phyloP scores from a whole-genome alignment of 2,329 filamentous ascomycete species.

The Mollisia scopiformis region DNA sequence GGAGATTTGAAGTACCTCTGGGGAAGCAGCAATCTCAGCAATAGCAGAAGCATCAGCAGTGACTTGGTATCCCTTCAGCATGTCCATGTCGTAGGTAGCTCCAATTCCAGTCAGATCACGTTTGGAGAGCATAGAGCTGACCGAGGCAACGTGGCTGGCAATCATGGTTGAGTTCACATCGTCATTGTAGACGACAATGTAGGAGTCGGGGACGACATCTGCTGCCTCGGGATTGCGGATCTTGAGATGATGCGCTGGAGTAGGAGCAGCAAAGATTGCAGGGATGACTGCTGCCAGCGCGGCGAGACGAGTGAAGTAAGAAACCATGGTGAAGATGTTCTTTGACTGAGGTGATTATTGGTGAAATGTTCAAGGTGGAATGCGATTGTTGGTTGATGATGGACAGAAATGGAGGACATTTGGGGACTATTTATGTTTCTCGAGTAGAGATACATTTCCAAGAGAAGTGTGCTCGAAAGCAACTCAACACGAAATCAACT shows the following conservation, averaged over 20 bases:
- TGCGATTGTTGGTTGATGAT: conserved; percentile 5
- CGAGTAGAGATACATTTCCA: not conserved
- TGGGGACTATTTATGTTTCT: not conserved
- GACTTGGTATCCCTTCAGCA: conserved; percentile 34
- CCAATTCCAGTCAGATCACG: conserved; percentile 50
- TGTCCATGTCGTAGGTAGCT: conserved; percentile 29
- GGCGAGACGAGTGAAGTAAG: conserved; percentile 31
- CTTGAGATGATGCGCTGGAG: conserved; percentile 27
- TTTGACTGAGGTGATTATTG: not conserved
- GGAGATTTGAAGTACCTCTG: conserved; percentile 31
- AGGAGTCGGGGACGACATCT: conserved; percentile 45
- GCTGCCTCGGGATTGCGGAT: conserved; percentile 49
- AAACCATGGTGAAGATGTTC: conserved; percentile 24
- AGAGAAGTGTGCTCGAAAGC: no score
- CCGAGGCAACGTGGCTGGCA: conserved; percentile 50
- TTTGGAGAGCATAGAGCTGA: conserved; percentile 54
- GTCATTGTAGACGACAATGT: conserved; percentile 68
- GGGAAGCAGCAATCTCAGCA: conserved; percentile 31
- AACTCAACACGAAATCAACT: not conserved
- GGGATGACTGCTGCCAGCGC: conserved; percentile 35
- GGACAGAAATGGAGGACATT: not conserved
- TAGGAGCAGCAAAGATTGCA: conserved; percentile 29
- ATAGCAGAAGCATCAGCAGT: conserved; percentile 31
- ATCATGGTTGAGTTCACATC: conserved; percentile 52
- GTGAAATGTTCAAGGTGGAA: conserved; percentile 4